A percentile compares a stretch with the other conserved stretches of the same genome.
phyloP scores from a whole-genome alignment of 371 early-diverging fungal genomes.

The Mortierella sp. region DNA sequence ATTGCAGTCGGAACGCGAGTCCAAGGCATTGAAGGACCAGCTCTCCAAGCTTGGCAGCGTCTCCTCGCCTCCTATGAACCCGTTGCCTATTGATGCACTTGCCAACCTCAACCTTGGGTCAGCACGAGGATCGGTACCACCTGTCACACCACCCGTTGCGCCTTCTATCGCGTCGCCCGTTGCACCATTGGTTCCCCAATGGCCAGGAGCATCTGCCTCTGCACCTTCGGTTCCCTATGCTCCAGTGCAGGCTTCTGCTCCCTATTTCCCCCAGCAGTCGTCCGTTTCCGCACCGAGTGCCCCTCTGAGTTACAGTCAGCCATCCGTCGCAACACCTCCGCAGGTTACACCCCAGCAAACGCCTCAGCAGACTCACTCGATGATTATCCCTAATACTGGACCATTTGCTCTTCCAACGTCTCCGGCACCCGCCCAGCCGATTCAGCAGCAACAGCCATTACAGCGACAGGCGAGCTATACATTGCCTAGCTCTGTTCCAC shows the following conservation, averaged over 20 bases:
- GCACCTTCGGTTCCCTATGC: slow-evolving; percentile 23
- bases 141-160: neutral
- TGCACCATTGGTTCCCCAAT: slow-evolving; percentile 26
- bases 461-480: slow-evolving; percentile 18
- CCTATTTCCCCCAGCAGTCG: slow-evolving; percentile 22
- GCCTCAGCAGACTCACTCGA: slow-evolving; percentile 30
- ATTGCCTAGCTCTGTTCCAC: slow-evolving; percentile 26
- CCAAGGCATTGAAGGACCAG: slow-evolving; percentile 77
- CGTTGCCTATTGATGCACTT: slow-evolving; percentile 53
- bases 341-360: slow-evolving; percentile 25
- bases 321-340: neutral
- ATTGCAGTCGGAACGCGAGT: slow-evolving; percentile 73
- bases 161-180: slow-evolving; percentile 7
- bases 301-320: slow-evolving; percentile 19
- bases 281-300: slow-evolving; percentile 30
- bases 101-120: slow-evolving; percentile 50
- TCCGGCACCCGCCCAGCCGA: slow-evolving; percentile 46
- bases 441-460: slow-evolving; percentile 31
- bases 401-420: slow-evolving; percentile 45
- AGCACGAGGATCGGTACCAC: slow-evolving; percentile 23
- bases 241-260: slow-evolving; percentile 39
- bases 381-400: slow-evolving; percentile 41
- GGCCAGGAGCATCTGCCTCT: slow-evolving; percentile 13
- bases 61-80: slow-evolving; percentile 40
- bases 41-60: slow-evolving; percentile 64